phyloP scores from a whole-genome alignment of 805 yeast genomes.

The Saturnispora serradocipensis region DNA sequence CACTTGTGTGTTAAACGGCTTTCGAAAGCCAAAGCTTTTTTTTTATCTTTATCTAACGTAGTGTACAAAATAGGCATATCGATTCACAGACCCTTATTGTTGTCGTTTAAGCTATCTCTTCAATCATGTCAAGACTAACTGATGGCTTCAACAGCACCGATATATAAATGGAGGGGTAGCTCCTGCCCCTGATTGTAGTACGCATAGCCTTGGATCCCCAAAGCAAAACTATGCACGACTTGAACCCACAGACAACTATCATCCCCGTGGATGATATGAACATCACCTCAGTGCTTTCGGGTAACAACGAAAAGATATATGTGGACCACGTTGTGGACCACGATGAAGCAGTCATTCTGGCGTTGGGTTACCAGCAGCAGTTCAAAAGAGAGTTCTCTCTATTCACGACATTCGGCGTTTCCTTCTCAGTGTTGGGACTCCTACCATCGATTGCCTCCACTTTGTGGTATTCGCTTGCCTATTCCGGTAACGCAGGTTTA shows the following conservation, averaged over 20 bases:
- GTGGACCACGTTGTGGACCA: constrained; percentile 39
- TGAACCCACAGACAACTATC: constrained; percentile 18
- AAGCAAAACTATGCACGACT: background rate
- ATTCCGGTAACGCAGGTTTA: constrained; percentile 53
- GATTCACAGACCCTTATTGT: background rate
- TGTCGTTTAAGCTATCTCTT: background rate
- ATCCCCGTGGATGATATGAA: constrained; percentile 20
- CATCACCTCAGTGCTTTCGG: constrained; percentile 19
- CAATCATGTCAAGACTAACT: background rate
- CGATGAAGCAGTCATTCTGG: constrained; percentile 47
- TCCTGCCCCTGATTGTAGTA: no score
- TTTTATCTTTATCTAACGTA: background rate
- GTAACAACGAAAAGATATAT: constrained; percentile 19
- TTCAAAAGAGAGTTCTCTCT: constrained; percentile 53
- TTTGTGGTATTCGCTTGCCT: constrained; percentile 50
- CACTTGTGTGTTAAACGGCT: no score
- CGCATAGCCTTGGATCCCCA: no score
- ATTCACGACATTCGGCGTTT: constrained; percentile 49
- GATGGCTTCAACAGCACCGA: background rate
- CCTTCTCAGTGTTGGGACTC: constrained; percentile 56
- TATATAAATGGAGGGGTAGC: no score
- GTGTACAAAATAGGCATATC: background rate
- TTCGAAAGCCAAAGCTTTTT: background rate
- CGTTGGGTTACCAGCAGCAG: constrained; percentile 58
- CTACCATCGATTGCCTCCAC: constrained; percentile 61